A percentile compares a stretch with the other conserved stretches of the same genome.
Conservation (phyloP, 2,329 filamentous ascomycete genomes). For the Cryphonectria radicalis region DNA sequence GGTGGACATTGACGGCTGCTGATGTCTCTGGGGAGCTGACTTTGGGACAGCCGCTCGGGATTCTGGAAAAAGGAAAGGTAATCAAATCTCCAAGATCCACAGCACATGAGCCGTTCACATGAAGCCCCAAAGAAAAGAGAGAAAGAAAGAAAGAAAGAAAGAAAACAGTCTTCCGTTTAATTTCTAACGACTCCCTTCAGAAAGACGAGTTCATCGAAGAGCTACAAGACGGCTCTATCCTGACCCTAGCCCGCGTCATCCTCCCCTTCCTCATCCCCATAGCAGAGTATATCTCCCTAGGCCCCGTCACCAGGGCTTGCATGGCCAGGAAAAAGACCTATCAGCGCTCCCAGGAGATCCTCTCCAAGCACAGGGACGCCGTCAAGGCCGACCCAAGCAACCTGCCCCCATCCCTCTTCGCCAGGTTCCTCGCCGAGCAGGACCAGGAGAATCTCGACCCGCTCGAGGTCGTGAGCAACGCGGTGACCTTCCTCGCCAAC, state of each 20-base stretch:
- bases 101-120: no score
- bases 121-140: no score
- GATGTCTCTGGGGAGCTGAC: slow-evolving; percentile 57
- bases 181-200: not conserved
- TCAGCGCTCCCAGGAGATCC: slow-evolving; percentile 11
- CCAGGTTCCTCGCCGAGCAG: slow-evolving; percentile 7
- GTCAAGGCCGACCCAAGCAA: slow-evolving; percentile 4
- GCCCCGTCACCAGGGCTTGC: slow-evolving; percentile 8
- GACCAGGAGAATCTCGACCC: slow-evolving; percentile 12
- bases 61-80: slow-evolving; percentile 55
- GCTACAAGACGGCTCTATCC: slow-evolving; percentile 6
- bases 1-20: slow-evolving; percentile 58
- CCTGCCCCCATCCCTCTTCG: slow-evolving; percentile 14
- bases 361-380: slow-evolving; percentile 13
- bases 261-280: slow-evolving; percentile 19
- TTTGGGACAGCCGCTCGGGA: slow-evolving; percentile 59
- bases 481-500: slow-evolving; percentile 42
- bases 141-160: no score
- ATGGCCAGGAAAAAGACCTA: slow-evolving; percentile 14
- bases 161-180: no score
- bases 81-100: not conserved
- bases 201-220: slow-evolving; percentile 17
- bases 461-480: slow-evolving; percentile 22
- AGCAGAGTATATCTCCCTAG: slow-evolving; percentile 21
- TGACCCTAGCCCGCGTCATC: slow-evolving; percentile 11